Evolutionary conservation across 1,139 yeast species (phyloP).

Genomic region (Scheffersomyces cryptocercus): DNA sequence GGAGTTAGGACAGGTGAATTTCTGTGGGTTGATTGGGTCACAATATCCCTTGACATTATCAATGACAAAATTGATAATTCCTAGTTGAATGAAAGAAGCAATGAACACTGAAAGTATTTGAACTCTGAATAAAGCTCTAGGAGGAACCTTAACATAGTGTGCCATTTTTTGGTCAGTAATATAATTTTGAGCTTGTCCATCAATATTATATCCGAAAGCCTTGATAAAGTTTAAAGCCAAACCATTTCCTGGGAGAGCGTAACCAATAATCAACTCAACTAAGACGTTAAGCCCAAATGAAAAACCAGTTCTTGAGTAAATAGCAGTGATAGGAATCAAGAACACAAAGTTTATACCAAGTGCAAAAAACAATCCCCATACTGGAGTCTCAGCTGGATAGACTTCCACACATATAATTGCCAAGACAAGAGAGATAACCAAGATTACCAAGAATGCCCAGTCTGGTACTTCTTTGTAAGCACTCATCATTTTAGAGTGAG

Average conservation of each 20-base stretch:
- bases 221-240: slow-evolving; percentile 38
- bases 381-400: slow-evolving; percentile 17
- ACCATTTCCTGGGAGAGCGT: slow-evolving; percentile 42
- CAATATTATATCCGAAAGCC: slow-evolving; percentile 44
- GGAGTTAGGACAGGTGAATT: slow-evolving; percentile 51
- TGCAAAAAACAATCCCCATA: slow-evolving; percentile 24
- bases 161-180: slow-evolving; percentile 58
- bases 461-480: slow-evolving; percentile 26
- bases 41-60: slow-evolving; percentile 50
- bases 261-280: slow-evolving; percentile 42
- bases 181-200: slow-evolving; percentile 57
- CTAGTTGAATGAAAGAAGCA: slow-evolving; percentile 52
- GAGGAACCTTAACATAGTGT: slow-evolving; percentile 62
- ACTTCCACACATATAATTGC: slow-evolving; percentile 15
- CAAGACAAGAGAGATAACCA: slow-evolving; percentile 32
- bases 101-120: slow-evolving; percentile 50
- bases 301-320: slow-evolving; percentile 40
- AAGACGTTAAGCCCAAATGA: slow-evolving; percentile 40
- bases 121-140: slow-evolving; percentile 60
- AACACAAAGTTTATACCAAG: slow-evolving; percentile 36
- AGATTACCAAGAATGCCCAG: slow-evolving; percentile 18
- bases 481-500: slow-evolving; percentile 20
- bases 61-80: slow-evolving; percentile 55
- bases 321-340: slow-evolving; percentile 37
- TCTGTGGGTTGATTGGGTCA: slow-evolving; percentile 35